Percentiles rank a stretch among this genome's conserved stretches.
phyloP scores from a whole-genome alignment of 2,329 filamentous ascomycete species.

The Didymella glomerata region DNA sequence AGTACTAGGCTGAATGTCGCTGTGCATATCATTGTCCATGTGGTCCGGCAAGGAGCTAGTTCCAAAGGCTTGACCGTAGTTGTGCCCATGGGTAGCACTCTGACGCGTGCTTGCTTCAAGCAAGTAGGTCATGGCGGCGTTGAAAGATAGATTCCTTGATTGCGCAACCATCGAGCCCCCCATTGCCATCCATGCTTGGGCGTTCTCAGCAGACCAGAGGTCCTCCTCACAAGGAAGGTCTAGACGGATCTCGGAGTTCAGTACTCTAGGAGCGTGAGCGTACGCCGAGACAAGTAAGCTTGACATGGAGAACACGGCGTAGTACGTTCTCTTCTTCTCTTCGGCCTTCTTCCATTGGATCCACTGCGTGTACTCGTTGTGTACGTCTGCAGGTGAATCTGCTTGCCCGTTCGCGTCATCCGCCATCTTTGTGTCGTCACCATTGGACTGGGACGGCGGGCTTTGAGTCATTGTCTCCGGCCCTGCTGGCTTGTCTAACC shows the following conservation, averaged over 20 bases:
- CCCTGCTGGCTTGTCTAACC: conserved; percentile 66
- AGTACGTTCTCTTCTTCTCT: conserved; percentile 92
- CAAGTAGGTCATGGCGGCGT: conserved; percentile 80
- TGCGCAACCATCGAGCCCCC: conserved; percentile 76
- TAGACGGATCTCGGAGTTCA: conserved; percentile 90
- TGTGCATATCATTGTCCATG: conserved; percentile 67
- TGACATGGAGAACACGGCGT: conserved; percentile 88
- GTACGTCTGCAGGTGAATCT: conserved; percentile 55
- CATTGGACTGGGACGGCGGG: conserved; percentile 42
- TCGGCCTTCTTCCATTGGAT: conserved; percentile 86
- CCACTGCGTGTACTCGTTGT: conserved; percentile 77
- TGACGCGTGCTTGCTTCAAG: conserved; percentile 77
- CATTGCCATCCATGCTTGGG: conserved; percentile 80
- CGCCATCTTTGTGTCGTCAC: conserved; percentile 67
- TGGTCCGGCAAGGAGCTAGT: conserved; percentile 60
- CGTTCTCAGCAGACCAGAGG: conserved; percentile 83
- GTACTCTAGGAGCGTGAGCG: conserved; percentile 88
- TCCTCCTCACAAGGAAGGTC: conserved; percentile 94
- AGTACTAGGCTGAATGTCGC: conserved; percentile 80
- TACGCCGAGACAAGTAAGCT: conserved; percentile 91
- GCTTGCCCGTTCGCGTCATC: conserved; percentile 52
- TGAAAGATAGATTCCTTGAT: conserved; percentile 78
- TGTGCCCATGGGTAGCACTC: conserved; percentile 49
- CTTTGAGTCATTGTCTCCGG: conserved; percentile 33
- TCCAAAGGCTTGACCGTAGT: conserved; percentile 59